A percentile compares a stretch with the other conserved stretches of the same genome.
phyloP scores from a whole-genome alignment of 768 basidiomycete species.

The Calvatia gigantea region DNA sequence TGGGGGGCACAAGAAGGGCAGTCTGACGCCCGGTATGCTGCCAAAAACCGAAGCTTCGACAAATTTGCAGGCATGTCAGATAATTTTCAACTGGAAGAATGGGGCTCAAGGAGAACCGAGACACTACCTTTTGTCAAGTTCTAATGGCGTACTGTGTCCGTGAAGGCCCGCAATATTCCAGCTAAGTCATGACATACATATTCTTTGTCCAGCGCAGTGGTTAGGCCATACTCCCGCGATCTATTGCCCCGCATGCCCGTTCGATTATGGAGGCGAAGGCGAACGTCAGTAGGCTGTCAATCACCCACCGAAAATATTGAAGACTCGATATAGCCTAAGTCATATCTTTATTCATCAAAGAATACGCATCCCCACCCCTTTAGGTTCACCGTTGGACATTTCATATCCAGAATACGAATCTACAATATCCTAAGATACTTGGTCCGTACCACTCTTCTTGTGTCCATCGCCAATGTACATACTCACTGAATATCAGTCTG shows the following conservation, averaged over 20 bases:
- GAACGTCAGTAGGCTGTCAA: constrained; percentile 5
- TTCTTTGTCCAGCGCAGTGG: not conserved
- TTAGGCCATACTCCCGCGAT: not conserved
- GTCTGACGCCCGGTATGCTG: no score
- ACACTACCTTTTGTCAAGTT: no score
- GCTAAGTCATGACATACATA: not conserved
- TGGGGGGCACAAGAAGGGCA: no score
- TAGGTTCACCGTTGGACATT: not conserved
- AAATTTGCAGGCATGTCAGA: no score
- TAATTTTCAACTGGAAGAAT: no score
- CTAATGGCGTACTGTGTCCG: no score
- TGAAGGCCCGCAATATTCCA: not conserved
- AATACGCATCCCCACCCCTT: not conserved
- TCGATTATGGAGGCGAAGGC: not conserved
- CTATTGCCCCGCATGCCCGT: constrained; percentile 2
- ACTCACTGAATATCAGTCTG: not conserved
- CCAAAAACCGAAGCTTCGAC: no score
- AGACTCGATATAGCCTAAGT: constrained; percentile 6
- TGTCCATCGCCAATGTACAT: not conserved
- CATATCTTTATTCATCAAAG: not conserved
- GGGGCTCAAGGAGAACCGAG: no score
- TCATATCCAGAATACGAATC: not conserved
- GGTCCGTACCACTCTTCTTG: not conserved
- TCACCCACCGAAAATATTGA: not conserved
- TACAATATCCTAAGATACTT: not conserved